phyloP scores from a whole-genome alignment of 2,329 filamentous ascomycete genomes.

The Fusarium sp. region DNA sequence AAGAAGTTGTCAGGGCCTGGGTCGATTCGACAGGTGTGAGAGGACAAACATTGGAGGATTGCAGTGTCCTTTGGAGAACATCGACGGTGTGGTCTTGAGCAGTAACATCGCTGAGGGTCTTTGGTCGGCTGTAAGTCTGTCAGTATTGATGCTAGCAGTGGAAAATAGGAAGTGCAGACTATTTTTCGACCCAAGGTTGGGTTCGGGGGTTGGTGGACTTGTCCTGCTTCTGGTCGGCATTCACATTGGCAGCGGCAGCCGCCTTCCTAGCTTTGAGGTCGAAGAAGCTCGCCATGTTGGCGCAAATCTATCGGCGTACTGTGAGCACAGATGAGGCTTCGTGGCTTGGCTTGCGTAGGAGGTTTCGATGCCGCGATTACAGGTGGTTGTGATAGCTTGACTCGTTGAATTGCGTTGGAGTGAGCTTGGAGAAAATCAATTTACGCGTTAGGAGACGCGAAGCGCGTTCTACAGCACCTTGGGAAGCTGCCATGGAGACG shows the following conservation, averaged over 20 bases:
- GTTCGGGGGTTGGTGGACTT: constrained; percentile 68
- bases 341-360: neutral
- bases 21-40: neutral
- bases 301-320: neutral
- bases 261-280: constrained; percentile 92
- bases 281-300: constrained; percentile 88
- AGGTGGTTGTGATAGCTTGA: constrained; percentile 2
- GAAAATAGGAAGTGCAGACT: constrained; percentile 67
- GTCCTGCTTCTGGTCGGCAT: constrained; percentile 72
- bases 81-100: constrained; percentile 98
- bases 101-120: constrained; percentile 92
- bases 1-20: constrained; percentile 6
- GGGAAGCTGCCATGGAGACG: neutral
- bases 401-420: constrained; percentile 3
- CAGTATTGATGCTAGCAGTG: neutral
- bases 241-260: constrained; percentile 74
- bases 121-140: constrained; percentile 76
- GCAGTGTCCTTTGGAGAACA: constrained; percentile 89
- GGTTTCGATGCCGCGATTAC: neutral
- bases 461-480: constrained; percentile 20
- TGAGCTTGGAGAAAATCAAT: constrained; percentile 41
- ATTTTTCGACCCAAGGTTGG: constrained; percentile 99
- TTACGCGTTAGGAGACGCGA: constrained; percentile 43
- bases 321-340: neutral
- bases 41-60: constrained; percentile 83